A percentile compares a stretch with the other conserved stretches of the same genome.
phyloP scores from a whole-genome alignment of 352 stramenopile genomes.

The Phytophthora kernoviae region DNA sequence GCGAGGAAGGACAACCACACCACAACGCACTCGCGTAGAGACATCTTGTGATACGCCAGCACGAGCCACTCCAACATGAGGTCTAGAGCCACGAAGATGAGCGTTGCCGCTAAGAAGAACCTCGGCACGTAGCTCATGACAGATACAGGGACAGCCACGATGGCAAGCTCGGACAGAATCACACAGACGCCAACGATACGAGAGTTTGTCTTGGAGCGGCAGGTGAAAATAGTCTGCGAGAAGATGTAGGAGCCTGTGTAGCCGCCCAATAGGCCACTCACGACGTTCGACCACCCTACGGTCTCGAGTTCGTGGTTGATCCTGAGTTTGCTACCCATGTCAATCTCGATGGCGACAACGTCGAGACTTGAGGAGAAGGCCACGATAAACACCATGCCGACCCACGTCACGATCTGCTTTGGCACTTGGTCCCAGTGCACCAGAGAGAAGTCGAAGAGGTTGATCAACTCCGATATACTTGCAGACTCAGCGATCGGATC shows the following conservation, averaged over 20 bases:
- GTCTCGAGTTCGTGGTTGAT: constrained; percentile 94
- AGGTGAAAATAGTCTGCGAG: constrained; percentile 98
- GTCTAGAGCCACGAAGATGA: constrained; percentile 97
- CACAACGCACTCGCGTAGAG: constrained; percentile 91
- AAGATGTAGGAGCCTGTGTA: constrained; percentile 99
- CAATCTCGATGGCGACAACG: constrained; percentile 96
- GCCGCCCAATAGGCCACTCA: constrained; percentile 94
- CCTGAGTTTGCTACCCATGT: constrained; percentile 92
- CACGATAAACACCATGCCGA: constrained; percentile 97
- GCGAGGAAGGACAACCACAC: constrained; percentile 91
- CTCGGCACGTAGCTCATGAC: constrained; percentile 94
- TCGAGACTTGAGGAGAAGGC: constrained; percentile 96
- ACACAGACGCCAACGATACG: constrained; percentile 90
- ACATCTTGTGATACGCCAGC: constrained; percentile 74
- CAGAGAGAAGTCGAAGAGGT: constrained; percentile 88
- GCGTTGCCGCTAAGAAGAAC: constrained; percentile 96
- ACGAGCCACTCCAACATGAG: constrained; percentile 97
- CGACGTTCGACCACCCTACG: constrained; percentile 96
- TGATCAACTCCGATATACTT: constrained; percentile 64
- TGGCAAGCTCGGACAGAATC: constrained; percentile 80
- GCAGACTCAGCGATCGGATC: constrained; percentile 50
- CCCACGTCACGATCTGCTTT: constrained; percentile 86
- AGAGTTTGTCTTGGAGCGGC: constrained; percentile 88
- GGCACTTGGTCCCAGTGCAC: constrained; percentile 91
- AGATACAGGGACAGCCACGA: constrained; percentile 89